Percentiles rank a stretch among this genome's conserved stretches.
Evolutionary conservation across 768 basidiomycete genomes (phyloP).

Genomic region (Tricholoma matsutake): DNA sequence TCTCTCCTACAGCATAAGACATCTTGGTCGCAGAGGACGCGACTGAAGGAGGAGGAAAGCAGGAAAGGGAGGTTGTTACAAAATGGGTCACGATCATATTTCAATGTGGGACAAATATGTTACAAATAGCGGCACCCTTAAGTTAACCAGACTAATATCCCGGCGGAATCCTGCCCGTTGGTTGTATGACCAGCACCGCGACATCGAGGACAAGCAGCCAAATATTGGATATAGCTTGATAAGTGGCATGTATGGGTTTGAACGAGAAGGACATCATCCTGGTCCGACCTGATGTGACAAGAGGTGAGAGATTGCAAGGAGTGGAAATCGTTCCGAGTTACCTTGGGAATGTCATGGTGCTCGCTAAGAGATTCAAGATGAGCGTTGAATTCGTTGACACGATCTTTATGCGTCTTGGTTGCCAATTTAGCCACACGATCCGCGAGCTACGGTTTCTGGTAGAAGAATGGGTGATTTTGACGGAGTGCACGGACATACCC

Average conservation of each 20-base stretch:
- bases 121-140: conserved; percentile 35
- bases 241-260: background rate
- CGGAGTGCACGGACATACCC: conserved; percentile 47
- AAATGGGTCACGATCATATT: conserved; percentile 35
- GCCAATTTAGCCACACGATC: conserved; percentile 76
- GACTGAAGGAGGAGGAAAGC: conserved; percentile 29
- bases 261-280: conserved; percentile 52
- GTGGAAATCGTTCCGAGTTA: conserved; percentile 25
- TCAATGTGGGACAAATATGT: conserved; percentile 48
- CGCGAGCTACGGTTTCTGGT: conserved; percentile 48
- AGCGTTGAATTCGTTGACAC: conserved; percentile 85
- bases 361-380: conserved; percentile 86
- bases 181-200: background rate
- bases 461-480: conserved; percentile 1
- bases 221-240: background rate
- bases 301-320: conserved; percentile 8
- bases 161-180: background rate
- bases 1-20: conserved; percentile 29
- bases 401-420: conserved; percentile 87
- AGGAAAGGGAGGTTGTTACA: conserved; percentile 32
- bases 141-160: background rate
- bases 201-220: background rate
- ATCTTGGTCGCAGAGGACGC: conserved; percentile 36
- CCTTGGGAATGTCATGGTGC: conserved; percentile 95
- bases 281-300: conserved; percentile 66